These are phyloP conservation scores for Daedaleopsis nitida DNA, from an alignment of 768 basidiomycete genomes.

Conservation along the genomic window DNA sequence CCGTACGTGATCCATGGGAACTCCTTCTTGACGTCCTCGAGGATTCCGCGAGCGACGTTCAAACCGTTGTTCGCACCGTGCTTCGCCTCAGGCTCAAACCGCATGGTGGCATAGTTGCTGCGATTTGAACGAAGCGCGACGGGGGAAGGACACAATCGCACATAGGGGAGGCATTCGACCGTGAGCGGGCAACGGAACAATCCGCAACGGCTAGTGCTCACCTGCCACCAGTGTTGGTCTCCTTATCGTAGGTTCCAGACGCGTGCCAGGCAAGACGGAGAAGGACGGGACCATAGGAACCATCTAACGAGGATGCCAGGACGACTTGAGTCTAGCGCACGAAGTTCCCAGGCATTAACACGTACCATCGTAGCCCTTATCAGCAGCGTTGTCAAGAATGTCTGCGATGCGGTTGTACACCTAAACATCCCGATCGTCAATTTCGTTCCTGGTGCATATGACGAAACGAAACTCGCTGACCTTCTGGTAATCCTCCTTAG, in stretches of 20 bases:
- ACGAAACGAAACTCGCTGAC: constrained; percentile 34
- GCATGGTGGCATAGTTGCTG: constrained; percentile 98
- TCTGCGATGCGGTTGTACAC: constrained; percentile 92
- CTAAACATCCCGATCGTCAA: constrained; percentile 35
- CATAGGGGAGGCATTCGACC: constrained; percentile 3
- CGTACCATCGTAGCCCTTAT: constrained; percentile 83
- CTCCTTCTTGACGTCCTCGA: constrained; percentile 87
- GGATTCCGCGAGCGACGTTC: constrained; percentile 72
- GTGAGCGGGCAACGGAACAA: constrained; percentile 1
- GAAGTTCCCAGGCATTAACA: constrained; percentile 6
- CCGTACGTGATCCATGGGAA: constrained; percentile 96
- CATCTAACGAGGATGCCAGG: constrained; percentile 50
- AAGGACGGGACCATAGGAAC: constrained; percentile 85
- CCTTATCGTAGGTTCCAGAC: constrained; percentile 92
- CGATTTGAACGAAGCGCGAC: background rate
- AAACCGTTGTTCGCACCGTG: constrained; percentile 88
- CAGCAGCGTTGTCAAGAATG: constrained; percentile 63
- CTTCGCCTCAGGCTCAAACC: constrained; percentile 85
- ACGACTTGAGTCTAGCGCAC: background rate
- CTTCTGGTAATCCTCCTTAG: constrained; percentile 90
- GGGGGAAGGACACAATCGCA: constrained; percentile 11
- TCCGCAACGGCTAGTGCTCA: constrained; percentile 28
- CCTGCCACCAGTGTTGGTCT: constrained; percentile 79
- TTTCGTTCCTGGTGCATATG: background rate
- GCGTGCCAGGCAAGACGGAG: constrained; percentile 93